phyloP scores from a whole-genome alignment of 2,329 filamentous ascomycete species.

The Phaeophleospora eucalypticola region DNA sequence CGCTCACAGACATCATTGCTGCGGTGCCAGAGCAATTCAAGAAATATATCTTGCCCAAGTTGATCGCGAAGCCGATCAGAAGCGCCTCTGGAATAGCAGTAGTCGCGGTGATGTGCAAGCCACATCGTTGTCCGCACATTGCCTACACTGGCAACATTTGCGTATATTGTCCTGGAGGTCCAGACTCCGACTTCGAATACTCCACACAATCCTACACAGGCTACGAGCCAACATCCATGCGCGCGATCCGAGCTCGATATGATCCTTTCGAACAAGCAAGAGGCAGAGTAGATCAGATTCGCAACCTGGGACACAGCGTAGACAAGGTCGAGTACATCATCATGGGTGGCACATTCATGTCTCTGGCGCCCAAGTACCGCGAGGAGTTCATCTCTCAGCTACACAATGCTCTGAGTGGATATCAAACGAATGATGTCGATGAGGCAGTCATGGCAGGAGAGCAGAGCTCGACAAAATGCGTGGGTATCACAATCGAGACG shows the following conservation, averaged over 20 bases:
- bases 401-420: constrained; percentile 94
- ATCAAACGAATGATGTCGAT: constrained; percentile 89
- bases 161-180: constrained; percentile 95
- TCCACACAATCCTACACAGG: constrained; percentile 98
- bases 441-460: constrained; percentile 91
- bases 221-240: constrained; percentile 98
- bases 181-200: constrained; percentile 98
- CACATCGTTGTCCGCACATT: constrained; percentile 94
- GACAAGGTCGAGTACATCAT: constrained; percentile 99
- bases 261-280: constrained; percentile 97
- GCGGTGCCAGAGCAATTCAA: constrained; percentile 99
- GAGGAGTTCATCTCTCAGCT: constrained; percentile 93
- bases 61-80: constrained; percentile 93
- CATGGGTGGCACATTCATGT: constrained; percentile 99
- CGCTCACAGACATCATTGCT: constrained; percentile 93
- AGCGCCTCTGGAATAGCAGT: constrained; percentile 97
- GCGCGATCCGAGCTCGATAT: constrained; percentile 92
- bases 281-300: constrained; percentile 93
- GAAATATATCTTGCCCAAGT: constrained; percentile 94
- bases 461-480: constrained; percentile 96
- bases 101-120: constrained; percentile 99
- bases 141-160: constrained; percentile 98
- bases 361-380: constrained; percentile 78
- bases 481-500: constrained; percentile 97
- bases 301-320: constrained; percentile 89